Evolutionary conservation across 352 stramenopile genomes (phyloP), one percentile per base, ranked within the genome.

Genomic region (Phytopythium sindhum): DNA sequence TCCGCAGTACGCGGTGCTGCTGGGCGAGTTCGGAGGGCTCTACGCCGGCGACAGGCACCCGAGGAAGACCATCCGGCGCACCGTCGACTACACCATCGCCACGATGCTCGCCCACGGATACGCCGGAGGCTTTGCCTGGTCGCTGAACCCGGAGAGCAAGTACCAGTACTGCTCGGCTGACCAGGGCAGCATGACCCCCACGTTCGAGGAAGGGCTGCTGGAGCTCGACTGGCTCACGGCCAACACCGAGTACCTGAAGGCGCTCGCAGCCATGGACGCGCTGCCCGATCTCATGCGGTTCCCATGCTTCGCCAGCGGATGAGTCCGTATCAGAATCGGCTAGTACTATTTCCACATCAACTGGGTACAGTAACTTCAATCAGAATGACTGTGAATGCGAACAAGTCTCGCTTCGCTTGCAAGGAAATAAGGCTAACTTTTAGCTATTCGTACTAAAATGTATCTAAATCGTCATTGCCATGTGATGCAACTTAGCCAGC

Each of bases 11-110:
- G 80, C 83, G 21, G 47, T 90, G 10, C 63, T 92, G 17, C 60
- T 92, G 14, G 83, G 83, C 35, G 81, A 88, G 62, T 93, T 92
- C 63, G 82, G 75, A 12, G 85, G 82, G 1, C 59, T 93, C 28
- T 93, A 89, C 52, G 57, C 75, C 4, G 70, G 57, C 0, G 85
- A 93, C 57, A 23, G 65, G 26, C 72, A 89, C 55, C 77, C 78
- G 2, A 72, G 79, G 60, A 80, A 81, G 60, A 91, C 85, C 5
- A 91, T 74, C 6, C 70, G 84, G 60, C 79, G 85, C 4, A 81
- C 68, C 23, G 82, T 80, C 0, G 79, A 88, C 60, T 81, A 72
- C 52, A 89, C 69, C 0, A 88, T 91, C 61, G 66, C 89, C 31
- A 66, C 90, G 28, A 77, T 93, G 58, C 65, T 75, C 24, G 64